Conservation (phyloP, 2,329 filamentous ascomycete genomes). For the Aspergillus clavatus region DNA sequence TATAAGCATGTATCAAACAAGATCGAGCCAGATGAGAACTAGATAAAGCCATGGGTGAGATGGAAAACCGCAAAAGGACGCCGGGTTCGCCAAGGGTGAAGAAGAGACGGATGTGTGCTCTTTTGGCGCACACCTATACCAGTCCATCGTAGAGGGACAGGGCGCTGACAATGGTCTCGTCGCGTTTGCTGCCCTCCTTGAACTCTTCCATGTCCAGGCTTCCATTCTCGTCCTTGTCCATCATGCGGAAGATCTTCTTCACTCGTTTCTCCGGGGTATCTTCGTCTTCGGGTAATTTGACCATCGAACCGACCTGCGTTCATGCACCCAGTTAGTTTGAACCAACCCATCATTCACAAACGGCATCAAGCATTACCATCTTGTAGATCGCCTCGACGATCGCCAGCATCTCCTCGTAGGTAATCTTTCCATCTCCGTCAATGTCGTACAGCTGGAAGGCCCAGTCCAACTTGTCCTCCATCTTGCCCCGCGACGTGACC, state of each 20-base stretch:
- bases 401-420: conserved; percentile 96
- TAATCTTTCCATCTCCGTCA: conserved; percentile 97
- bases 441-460: conserved; percentile 99
- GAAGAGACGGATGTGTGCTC: neutral
- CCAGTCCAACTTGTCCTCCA: conserved; percentile 99
- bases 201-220: conserved; percentile 96
- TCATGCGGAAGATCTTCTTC: conserved; percentile 98
- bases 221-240: conserved; percentile 99
- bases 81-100: conserved; percentile 4
- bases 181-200: conserved; percentile 97
- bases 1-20: neutral
- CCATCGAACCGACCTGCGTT: conserved; percentile 97
- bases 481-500: conserved; percentile 93
- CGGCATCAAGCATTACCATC: conserved; percentile 63
- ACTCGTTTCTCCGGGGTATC: conserved; percentile 98
- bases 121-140: conserved; percentile 57
- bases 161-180: conserved; percentile 97
- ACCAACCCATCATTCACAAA: neutral
- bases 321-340: conserved; percentile 6
- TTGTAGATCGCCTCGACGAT: conserved; percentile 99
- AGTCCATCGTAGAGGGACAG: conserved; percentile 93
- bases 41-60: neutral
- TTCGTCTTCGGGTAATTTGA: conserved; percentile 96
- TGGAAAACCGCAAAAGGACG: neutral
- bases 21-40: neutral